Evolutionary conservation across 208 protist genomes (phyloP).

Genomic region (Crithidia expoeki): DNA sequence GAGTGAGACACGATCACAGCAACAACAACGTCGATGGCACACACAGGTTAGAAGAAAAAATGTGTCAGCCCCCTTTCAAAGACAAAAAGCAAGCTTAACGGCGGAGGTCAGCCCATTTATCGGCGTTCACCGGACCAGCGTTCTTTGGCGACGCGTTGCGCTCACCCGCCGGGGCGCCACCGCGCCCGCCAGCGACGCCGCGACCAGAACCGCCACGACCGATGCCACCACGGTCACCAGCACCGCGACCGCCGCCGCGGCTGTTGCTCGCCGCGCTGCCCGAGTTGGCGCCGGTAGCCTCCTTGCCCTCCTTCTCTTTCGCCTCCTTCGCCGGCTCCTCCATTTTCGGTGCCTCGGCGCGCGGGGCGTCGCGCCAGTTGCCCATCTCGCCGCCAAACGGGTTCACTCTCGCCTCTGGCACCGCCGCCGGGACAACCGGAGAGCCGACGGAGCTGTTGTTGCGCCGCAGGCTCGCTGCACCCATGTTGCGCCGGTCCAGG

Average conservation of each 20-base stretch:
- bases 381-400: conserved; percentile 39
- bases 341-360: conserved; percentile 42
- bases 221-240: conserved; percentile 19
- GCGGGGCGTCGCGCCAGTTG: conserved; percentile 75
- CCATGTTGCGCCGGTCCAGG: conserved; percentile 31
- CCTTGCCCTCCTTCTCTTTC: conserved; percentile 6
- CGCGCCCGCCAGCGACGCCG: conserved; percentile 26
- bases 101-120: conserved; percentile 41
- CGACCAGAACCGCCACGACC: conserved; percentile 28
- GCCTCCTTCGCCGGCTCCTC: conserved; percentile 19
- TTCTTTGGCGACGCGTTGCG: conserved; percentile 18
- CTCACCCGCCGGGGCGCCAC: conserved; percentile 9
- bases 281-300: conserved; percentile 12
- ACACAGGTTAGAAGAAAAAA: no score
- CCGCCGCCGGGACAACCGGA: conserved; percentile 10
- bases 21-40: not conserved
- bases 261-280: conserved; percentile 11
- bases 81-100: conserved; percentile 17
- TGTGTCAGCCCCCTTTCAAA: no score
- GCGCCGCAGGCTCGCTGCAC: conserved; percentile 28
- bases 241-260: conserved; percentile 35
- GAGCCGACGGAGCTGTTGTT: conserved; percentile 23
- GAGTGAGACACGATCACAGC: not conserved
- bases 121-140: conserved; percentile 12
- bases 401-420: conserved; percentile 26